Conservation (phyloP, 306 rosid species). For the Lathyrus tuberosus region DNA sequence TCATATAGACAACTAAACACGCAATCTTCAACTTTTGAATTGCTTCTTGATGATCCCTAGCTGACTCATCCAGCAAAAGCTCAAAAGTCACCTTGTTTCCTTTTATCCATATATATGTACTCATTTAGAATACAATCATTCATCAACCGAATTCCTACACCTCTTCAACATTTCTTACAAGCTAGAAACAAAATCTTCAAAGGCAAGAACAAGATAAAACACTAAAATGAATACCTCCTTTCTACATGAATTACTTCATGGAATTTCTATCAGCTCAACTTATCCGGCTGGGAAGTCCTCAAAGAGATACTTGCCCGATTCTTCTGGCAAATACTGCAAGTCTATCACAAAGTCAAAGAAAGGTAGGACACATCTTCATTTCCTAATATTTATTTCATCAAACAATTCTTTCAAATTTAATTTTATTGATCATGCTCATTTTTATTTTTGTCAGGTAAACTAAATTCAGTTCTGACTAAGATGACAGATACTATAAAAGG, state of each 20-base stretch:
- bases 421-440: neutral
- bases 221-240: constrained; percentile 50
- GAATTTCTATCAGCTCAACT: constrained; percentile 41
- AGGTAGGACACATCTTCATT: constrained; percentile 37
- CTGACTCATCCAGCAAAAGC: constrained; percentile 56
- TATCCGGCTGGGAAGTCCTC: constrained; percentile 36
- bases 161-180: neutral
- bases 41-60: constrained; percentile 49
- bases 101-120: constrained; percentile 34
- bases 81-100: constrained; percentile 34
- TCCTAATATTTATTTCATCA: constrained; percentile 6
- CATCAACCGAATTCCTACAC: constrained; percentile 32
- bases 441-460: constrained; percentile 41
- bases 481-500: constrained; percentile 72
- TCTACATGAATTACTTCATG: constrained; percentile 52
- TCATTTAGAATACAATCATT: constrained; percentile 23
- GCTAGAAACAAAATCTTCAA: neutral
- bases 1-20: too few species aligned
- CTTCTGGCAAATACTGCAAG: constrained; percentile 42
- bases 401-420: neutral
- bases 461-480: constrained; percentile 50
- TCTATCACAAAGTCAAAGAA: constrained; percentile 48
- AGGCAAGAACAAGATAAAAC: too few species aligned
- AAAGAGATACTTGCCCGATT: constrained; percentile 46
- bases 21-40: neutral